Percentiles rank a stretch among this genome's conserved stretches.
Evolutionary conservation across 2,329 filamentous ascomycete species (phyloP).

Genomic region (Aspergillus sp.): DNA sequence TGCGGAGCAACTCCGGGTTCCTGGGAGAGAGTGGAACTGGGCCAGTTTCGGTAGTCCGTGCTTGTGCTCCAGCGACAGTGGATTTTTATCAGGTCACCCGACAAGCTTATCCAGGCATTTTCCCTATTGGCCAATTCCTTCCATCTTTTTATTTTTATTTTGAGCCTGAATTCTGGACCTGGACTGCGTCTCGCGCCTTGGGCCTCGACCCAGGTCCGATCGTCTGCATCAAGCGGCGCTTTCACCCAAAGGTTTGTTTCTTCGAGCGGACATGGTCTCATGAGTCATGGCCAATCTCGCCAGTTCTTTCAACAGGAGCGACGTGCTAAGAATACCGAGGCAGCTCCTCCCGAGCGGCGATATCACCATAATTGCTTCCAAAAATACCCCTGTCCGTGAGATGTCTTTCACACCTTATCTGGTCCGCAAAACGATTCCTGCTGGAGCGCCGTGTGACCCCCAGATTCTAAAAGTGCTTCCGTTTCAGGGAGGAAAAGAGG

Average conservation of each 20-base stretch:
- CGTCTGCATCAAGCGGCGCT: not conserved
- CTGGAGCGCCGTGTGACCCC: not conserved
- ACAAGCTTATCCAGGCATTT: conserved; percentile 12
- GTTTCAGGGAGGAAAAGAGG: not conserved
- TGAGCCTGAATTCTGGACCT: not conserved
- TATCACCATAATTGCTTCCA: too few relatives aligned
- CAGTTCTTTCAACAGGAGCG: too few relatives aligned
- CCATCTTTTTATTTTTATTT: conserved; percentile 7
- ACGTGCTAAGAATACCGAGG: not conserved
- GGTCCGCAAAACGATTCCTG: not conserved
- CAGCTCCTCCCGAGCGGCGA: not conserved
- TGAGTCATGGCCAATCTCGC: too few relatives aligned
- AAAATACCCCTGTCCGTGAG: not conserved
- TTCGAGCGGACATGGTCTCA: too few relatives aligned
- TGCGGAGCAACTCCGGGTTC: conserved; percentile 1
- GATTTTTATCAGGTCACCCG: conserved; percentile 1
- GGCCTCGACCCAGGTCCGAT: not conserved
- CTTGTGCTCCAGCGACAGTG: not conserved
- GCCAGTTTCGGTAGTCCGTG: conserved; percentile 13
- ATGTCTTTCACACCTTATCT: not conserved
- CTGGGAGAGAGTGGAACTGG: not conserved
- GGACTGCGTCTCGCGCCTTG: not conserved
- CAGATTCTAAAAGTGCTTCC: not conserved
- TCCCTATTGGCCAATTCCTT: conserved; percentile 10
- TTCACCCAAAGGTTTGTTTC: too few relatives aligned